Percentiles rank a stretch among this genome's conserved stretches.
Conservation (phyloP, 2,329 filamentous ascomycete genomes). For the Pseudogymnoascus sp. region DNA sequence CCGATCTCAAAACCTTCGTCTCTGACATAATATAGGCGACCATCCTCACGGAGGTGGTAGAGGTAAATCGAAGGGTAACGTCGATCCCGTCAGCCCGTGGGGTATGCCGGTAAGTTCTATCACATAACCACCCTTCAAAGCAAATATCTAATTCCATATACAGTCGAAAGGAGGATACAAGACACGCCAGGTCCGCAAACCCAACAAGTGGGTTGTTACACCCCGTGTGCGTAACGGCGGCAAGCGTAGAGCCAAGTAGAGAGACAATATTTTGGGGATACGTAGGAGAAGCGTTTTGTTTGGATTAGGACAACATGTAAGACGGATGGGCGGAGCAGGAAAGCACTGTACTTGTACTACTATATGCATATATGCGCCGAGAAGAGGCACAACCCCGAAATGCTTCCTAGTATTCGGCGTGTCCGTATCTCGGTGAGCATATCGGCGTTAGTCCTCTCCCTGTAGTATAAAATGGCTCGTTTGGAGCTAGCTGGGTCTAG, state of each 20-base stretch:
- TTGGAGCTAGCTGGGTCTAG: conserved; percentile 8
- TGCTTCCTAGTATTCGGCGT: background rate
- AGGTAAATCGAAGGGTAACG: conserved; percentile 98
- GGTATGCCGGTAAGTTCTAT: conserved; percentile 70
- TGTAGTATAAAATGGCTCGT: conserved; percentile 8
- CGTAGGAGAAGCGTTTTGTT: background rate
- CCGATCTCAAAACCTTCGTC: conserved; percentile 16
- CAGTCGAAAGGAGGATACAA: conserved; percentile 82
- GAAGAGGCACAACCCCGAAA: background rate
- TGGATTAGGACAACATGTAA: background rate
- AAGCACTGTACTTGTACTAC: conserved; percentile 10
- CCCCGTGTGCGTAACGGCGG: conserved; percentile 82
- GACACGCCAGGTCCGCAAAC: conserved; percentile 78
- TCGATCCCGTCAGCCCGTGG: conserved; percentile 92
- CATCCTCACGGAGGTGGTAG: conserved; percentile 98
- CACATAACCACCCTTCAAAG: background rate
- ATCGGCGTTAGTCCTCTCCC: conserved; percentile 6
- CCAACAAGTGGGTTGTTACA: conserved; percentile 85
- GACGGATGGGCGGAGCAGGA: conserved; percentile 7
- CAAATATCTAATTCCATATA: conserved; percentile 25
- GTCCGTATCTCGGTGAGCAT: conserved; percentile 10
- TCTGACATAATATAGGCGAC: conserved; percentile 49
- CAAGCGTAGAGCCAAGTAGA: conserved; percentile 64
- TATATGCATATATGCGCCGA: conserved; percentile 6
- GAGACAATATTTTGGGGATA: background rate